A percentile compares a stretch with the other conserved stretches of the same genome.
Conservation (phyloP, 139 green algal species). For the Chlamydomonas sp. region DNA sequence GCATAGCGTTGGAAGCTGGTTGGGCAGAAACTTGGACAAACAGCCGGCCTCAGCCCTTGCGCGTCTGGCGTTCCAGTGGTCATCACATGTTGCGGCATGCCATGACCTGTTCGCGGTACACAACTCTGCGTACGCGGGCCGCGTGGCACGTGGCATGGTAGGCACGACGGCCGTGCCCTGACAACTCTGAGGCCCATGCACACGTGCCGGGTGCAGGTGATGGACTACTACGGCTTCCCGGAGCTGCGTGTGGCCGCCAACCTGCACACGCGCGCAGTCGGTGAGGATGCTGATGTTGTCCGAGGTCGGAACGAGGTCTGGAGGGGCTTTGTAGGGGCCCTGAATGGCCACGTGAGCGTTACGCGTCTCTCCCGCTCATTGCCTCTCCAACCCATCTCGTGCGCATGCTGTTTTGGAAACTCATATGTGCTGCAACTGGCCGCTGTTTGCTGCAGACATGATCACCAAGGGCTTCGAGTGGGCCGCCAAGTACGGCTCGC, state of each 20-base stretch:
- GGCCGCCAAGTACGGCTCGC: slow-evolving; percentile 49
- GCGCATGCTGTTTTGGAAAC: background rate
- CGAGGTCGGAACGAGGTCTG: too few relatives aligned
- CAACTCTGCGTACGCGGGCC: too few relatives aligned
- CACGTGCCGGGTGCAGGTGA: slow-evolving; percentile 26
- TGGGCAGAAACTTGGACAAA: too few relatives aligned
- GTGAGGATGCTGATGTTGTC: slow-evolving; percentile 1
- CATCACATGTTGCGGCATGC: too few relatives aligned
- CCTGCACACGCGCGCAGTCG: slow-evolving; percentile 42
- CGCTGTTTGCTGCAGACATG: slow-evolving; percentile 43
- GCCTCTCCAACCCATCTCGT: background rate
- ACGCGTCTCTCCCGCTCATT: background rate
- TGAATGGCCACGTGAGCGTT: background rate
- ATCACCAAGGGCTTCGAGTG: slow-evolving; percentile 51
- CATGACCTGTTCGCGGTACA: too few relatives aligned
- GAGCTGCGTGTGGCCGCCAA: slow-evolving; percentile 37
- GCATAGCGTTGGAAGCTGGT: too few relatives aligned
- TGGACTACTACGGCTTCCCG: slow-evolving; percentile 35
- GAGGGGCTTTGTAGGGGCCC: background rate
- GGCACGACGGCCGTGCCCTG: too few relatives aligned
- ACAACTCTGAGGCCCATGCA: background rate
- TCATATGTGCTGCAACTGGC: background rate
- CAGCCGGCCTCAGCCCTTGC: too few relatives aligned
- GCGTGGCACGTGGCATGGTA: background rate
- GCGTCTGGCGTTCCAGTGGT: too few relatives aligned